Conservation (phyloP, 2,329 filamentous ascomycete species). For the Clonostachys sp. region DNA sequence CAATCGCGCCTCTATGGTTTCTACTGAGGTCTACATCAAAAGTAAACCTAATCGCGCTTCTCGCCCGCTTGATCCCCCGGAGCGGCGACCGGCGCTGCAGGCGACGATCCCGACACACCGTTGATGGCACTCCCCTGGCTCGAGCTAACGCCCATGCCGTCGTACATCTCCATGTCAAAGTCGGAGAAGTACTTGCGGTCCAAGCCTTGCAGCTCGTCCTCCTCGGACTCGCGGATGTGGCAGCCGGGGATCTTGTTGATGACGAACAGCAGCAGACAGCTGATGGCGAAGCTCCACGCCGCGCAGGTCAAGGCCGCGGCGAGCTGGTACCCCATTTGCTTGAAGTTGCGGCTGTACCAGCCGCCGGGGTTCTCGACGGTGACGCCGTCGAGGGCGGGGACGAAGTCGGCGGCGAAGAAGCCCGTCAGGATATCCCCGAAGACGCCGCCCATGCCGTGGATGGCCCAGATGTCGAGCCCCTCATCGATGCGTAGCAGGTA, state of each 20-base stretch:
- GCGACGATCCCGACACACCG: no score
- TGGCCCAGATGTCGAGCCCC: slow-evolving; percentile 53
- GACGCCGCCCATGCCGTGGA: slow-evolving; percentile 55
- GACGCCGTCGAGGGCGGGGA: slow-evolving; percentile 46
- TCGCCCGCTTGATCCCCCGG: no score
- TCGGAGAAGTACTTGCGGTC: slow-evolving; percentile 25
- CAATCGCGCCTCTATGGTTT: no score
- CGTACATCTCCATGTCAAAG: slow-evolving; percentile 3
- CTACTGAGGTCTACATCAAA: no score
- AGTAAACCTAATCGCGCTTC: no score
- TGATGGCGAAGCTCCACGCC: slow-evolving; percentile 45
- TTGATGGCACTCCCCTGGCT: no score
- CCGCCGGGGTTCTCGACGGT: slow-evolving; percentile 36
- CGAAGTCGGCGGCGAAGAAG: slow-evolving; percentile 44
- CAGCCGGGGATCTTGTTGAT: slow-evolving; percentile 51
- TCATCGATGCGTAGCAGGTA: slow-evolving; percentile 50
- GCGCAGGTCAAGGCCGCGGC: slow-evolving; percentile 48
- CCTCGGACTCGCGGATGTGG: slow-evolving; percentile 44
- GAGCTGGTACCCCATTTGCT: slow-evolving; percentile 50
- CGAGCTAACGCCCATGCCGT: slow-evolving; percentile 1
- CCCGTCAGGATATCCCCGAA: slow-evolving; percentile 52
- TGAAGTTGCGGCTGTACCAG: slow-evolving; percentile 41
- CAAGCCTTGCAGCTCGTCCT: slow-evolving; percentile 45
- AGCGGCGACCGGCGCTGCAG: no score
- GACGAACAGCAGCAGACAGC: slow-evolving; percentile 43